Conservation (phyloP, 805 yeast genomes). For the Starmerella khaoyaiensis region DNA sequence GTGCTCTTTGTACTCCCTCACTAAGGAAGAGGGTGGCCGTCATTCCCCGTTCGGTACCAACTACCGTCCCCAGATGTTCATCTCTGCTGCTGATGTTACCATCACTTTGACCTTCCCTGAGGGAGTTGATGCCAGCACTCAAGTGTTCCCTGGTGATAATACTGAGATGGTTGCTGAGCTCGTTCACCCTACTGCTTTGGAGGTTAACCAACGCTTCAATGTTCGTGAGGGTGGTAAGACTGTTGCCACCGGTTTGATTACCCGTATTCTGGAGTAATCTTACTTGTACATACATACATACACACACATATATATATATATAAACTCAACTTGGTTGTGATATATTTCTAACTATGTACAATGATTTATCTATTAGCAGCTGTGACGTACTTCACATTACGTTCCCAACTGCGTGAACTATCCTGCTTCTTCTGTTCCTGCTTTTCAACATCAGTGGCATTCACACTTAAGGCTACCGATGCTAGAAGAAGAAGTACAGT, state of each 20-base stretch:
- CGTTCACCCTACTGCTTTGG: slow-evolving; percentile 83
- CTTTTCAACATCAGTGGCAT: slow-evolving; percentile 4
- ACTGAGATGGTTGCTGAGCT: slow-evolving; percentile 88
- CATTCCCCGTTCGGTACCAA: slow-evolving; percentile 93
- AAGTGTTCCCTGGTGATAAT: slow-evolving; percentile 97
- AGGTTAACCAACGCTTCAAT: slow-evolving; percentile 96
- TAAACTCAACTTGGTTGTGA: no score
- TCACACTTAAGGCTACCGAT: slow-evolving; percentile 18
- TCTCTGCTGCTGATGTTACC: slow-evolving; percentile 93
- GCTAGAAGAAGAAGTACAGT: slow-evolving; percentile 60
- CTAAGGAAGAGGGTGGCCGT: slow-evolving; percentile 99
- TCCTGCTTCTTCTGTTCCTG: slow-evolving; percentile 4
- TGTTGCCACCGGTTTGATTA: slow-evolving; percentile 96
- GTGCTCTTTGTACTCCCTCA: slow-evolving; percentile 81
- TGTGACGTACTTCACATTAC: slow-evolving; percentile 12
- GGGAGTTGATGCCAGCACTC: slow-evolving; percentile 69
- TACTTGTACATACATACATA: slow-evolving; percentile 11
- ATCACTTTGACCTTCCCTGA: slow-evolving; percentile 82
- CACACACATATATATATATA: background rate
- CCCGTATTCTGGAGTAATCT: slow-evolving; percentile 61
- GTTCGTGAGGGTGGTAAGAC: slow-evolving; percentile 99
- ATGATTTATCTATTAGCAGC: slow-evolving; percentile 9
- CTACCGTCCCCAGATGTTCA: slow-evolving; percentile 96
- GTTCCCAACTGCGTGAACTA: slow-evolving; percentile 14
- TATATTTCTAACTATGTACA: background rate